Evolutionary conservation across 2,329 filamentous ascomycete species (phyloP), one percentile per base, ranked within the genome.

Genomic region (Exophiala aquamarina): DNA sequence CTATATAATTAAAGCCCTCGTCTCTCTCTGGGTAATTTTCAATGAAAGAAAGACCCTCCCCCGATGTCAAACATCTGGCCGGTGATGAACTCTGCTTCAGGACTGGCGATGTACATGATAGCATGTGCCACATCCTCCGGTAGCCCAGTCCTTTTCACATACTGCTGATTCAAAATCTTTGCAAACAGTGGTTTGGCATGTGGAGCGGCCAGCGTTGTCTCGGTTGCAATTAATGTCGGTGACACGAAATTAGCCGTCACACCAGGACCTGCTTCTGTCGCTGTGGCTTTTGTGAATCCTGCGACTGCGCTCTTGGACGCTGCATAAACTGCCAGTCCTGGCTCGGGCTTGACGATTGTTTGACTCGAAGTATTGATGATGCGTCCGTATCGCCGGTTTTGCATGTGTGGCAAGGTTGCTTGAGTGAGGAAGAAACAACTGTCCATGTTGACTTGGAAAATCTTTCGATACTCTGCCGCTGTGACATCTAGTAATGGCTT

Each of bases 161-260:
- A 31, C 15, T 49, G 47, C 13, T 26, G 28, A n/a, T 20, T 41
- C 17, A 44, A 13, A 7, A 28, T 14, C 11, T 17, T 26, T n/a
- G 32, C 41, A 32, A 45, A 44, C 2, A 45, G 17, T 3, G 70
- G 57, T 73, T 71, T 0, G 65, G 62, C 20, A 72, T 76, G 26
- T 74, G 52, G 11, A 76, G 64, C 47, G 71, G 67, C 1, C 67
- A 59, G 26, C 65, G 66, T 66, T 75, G 71, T 60, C 63, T 70
- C 60, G 5, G 74, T 77, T 1, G 70, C 71, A 23, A 76, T 71
- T 2, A 71, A 63, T 0, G 73, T 73, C 0, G 75, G 74, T 70
- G 76, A 72, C 21, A 78, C 69, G 46, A 70, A 74, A 42, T 77
- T 77, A 4, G 76, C 68, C 0, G 73, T 52, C 14, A 72, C 61